These are phyloP conservation scores for Coccomyxa subellipsoidea DNA, from an alignment of 163 green algal species.

Conservation along the genomic window DNA sequence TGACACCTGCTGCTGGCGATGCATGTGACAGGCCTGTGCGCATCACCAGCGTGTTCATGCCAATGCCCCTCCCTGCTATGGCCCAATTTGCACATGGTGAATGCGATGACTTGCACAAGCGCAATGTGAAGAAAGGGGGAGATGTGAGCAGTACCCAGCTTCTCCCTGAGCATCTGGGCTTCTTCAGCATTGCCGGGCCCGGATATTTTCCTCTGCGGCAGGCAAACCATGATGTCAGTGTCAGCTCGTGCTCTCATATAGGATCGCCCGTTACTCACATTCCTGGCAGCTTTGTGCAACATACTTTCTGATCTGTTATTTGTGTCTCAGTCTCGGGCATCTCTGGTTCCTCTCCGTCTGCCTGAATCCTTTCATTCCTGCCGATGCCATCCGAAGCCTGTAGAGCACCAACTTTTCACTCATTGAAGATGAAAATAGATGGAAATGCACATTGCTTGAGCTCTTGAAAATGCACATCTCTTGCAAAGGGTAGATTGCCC, in stretches of 20 bases:
- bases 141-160: constrained; percentile 25
- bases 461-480: too few relatives aligned
- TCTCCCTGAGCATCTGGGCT: constrained; percentile 34
- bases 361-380: background rate
- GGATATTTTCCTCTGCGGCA: constrained; percentile 17
- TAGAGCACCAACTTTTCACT: background rate
- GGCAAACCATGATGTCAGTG: background rate
- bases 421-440: background rate
- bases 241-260: too few relatives aligned
- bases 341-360: background rate
- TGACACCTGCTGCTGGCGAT: background rate
- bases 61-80: too few relatives aligned
- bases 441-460: too few relatives aligned
- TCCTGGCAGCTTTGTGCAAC: background rate
- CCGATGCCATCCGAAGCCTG: background rate
- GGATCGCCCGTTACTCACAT: background rate
- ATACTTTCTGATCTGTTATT: too few relatives aligned
- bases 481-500: background rate
- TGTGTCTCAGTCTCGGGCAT: too few relatives aligned
- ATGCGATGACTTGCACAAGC: too few relatives aligned
- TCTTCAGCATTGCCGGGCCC: constrained; percentile 51
- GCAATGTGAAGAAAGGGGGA: too few relatives aligned
- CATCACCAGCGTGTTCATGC: background rate
- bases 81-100: too few relatives aligned
- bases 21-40: background rate